phyloP scores from a whole-genome alignment of 176 grass and related monocot genomes.

The Triticum timopheevii region DNA sequence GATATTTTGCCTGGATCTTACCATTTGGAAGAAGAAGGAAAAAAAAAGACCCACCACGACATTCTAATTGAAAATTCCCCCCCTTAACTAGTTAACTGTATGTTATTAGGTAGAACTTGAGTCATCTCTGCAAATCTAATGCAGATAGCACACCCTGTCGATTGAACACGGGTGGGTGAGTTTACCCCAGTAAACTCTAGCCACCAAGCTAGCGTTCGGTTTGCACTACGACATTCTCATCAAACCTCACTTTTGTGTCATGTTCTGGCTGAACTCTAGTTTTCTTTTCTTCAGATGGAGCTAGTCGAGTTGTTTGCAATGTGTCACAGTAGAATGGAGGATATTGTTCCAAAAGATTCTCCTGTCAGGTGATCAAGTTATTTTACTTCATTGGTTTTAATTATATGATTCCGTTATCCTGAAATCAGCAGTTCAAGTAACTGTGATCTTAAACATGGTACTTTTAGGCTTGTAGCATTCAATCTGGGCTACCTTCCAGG shows the following conservation, averaged over 20 bases:
- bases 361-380: constrained; percentile 57
- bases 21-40: neutral
- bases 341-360: constrained; percentile 63
- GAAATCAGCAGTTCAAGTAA: constrained; percentile 15
- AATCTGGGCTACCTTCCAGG: constrained; percentile 93
- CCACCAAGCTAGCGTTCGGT: no score
- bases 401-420: neutral
- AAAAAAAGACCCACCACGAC: neutral
- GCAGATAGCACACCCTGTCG: no score
- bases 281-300: constrained; percentile 45
- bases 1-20: neutral
- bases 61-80: no score
- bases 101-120: no score
- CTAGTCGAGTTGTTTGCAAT: constrained; percentile 62
- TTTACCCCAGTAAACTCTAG: no score
- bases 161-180: no score
- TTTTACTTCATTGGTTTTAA: constrained; percentile 8
- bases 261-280: neutral
- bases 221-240: neutral
- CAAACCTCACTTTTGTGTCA: neutral
- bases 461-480: constrained; percentile 80
- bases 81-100: no score
- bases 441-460: neutral
- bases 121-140: no score
- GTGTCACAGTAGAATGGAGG: constrained; percentile 89